Evolutionary conservation across 371 early-diverging fungal genomes (phyloP).

Genomic region (Nematocida ironsii): DNA sequence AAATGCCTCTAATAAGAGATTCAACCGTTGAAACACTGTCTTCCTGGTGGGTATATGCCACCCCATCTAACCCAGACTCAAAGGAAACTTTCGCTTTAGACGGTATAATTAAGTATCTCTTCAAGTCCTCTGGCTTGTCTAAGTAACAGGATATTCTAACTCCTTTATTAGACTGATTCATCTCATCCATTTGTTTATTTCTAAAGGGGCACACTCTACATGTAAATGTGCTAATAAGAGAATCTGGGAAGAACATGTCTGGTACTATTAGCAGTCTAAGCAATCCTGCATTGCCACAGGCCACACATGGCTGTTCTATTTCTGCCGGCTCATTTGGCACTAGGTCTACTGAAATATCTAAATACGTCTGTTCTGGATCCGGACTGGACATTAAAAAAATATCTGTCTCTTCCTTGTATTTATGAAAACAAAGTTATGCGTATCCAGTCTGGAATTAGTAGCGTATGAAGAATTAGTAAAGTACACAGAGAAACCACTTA

Average conservation of each 20-base stretch:
- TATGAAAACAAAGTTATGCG: constrained; percentile 59
- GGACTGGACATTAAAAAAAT: constrained; percentile 44
- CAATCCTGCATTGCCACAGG: constrained; percentile 29
- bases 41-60: constrained; percentile 30
- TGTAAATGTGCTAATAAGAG: constrained; percentile 30
- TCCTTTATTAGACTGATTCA: constrained; percentile 34
- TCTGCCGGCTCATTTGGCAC: constrained; percentile 38
- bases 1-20: constrained; percentile 26
- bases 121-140: constrained; percentile 39
- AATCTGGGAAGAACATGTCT: constrained; percentile 49
- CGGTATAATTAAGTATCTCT: constrained; percentile 37
- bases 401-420: background rate
- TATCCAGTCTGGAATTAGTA: constrained; percentile 25
- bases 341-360: constrained; percentile 21
- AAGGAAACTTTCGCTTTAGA: constrained; percentile 18
- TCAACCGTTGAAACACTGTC: constrained; percentile 42
- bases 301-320: constrained; percentile 30
- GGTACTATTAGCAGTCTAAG: constrained; percentile 41
- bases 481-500: constrained; percentile 54
- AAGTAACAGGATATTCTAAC: constrained; percentile 28
- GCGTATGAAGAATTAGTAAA: constrained; percentile 30
- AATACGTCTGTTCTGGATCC: background rate
- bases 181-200: constrained; percentile 53
- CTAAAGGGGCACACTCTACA: constrained; percentile 37
- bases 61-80: constrained; percentile 41